Evolutionary conservation across 345 rosid species (phyloP).

Genomic region (Citropsis articulata): DNA sequence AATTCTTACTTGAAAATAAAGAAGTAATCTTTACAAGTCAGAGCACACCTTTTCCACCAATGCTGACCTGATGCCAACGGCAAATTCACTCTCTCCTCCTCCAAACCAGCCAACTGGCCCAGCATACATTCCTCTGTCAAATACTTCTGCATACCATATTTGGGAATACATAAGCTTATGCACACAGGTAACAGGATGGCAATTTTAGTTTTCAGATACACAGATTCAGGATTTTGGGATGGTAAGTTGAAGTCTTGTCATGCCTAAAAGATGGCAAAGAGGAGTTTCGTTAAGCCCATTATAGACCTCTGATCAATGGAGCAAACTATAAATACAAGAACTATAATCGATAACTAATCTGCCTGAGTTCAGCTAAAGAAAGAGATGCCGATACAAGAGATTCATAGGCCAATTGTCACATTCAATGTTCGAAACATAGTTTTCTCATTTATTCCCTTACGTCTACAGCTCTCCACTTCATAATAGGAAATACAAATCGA

Average conservation of each 20-base stretch:
- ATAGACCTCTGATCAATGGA: background rate
- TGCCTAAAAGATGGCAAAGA: background rate
- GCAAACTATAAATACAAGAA: background rate
- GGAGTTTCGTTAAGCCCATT: background rate
- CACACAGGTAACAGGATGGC: background rate
- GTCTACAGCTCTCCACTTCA: background rate
- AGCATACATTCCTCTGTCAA: constrained; percentile 96
- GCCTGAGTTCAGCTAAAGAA: background rate
- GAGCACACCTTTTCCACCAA: constrained; percentile 67
- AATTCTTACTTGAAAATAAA: constrained; percentile 1
- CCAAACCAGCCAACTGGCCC: constrained; percentile 97
- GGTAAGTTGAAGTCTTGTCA: background rate
- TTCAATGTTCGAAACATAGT: background rate
- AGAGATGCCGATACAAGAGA: background rate
- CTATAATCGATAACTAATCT: background rate
- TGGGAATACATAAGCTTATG: background rate
- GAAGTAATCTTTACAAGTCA: background rate
- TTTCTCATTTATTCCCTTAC: background rate
- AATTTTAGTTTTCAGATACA: background rate
- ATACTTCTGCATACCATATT: constrained; percentile 46
- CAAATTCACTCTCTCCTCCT: constrained; percentile 92
- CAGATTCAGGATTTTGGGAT: background rate
- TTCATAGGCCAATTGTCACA: background rate
- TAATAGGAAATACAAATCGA: background rate
- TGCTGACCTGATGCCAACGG: constrained; percentile 88